Evolutionary conservation across 805 yeast species (phyloP), one percentile per base, ranked within the genome.

Genomic region (Yamadazyma scolyti): DNA sequence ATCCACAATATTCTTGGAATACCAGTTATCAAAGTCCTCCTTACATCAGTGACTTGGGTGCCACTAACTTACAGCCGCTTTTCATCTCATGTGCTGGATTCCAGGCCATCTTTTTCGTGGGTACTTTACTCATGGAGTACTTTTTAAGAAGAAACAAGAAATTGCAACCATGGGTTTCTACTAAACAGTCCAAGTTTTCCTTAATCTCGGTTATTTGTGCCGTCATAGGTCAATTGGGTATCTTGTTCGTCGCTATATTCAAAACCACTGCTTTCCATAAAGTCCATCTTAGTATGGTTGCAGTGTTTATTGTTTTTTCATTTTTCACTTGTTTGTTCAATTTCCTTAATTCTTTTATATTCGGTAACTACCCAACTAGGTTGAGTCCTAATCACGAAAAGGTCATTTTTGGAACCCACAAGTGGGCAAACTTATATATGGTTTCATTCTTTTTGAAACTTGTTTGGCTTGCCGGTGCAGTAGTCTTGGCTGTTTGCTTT

Each of bases 21-120:
- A 40, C 33, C 1, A 58, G 59, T 20, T 38, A 58, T 3, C 76
- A 68, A 42, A 47, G 58, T 20, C 73, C 79, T 22, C 79, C 86
- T 2, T 90, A 82, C 57, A 75, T 90, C 29, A 82, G 95, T 3
- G 85, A 89, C 48, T 74, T 89, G 30, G 96, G 90, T 3, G 96
- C 97, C 7, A 83, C 95, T 7, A 79, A 78, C 44, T 61, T 87
- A 29, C 83, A 88, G 52, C 95, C 95, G 1, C 57, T 89, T 13
- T 90, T 90, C 56, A 86, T 89, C 22, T 61, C 82, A 11, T 80
- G 95, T 46, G 67, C 85, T 2, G 85, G 80, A 0, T 68, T 78
- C 51, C 95, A 87, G 59, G 94, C 88, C 9, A 59, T 84, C 4
- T 77, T 84, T 44, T 84, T 76, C 42, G 75, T 77, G 21, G 65